A percentile compares a stretch with the other conserved stretches of the same genome.
Conservation (phyloP, 164 flowering plant species). For the Nymphaea thermarum region DNA sequence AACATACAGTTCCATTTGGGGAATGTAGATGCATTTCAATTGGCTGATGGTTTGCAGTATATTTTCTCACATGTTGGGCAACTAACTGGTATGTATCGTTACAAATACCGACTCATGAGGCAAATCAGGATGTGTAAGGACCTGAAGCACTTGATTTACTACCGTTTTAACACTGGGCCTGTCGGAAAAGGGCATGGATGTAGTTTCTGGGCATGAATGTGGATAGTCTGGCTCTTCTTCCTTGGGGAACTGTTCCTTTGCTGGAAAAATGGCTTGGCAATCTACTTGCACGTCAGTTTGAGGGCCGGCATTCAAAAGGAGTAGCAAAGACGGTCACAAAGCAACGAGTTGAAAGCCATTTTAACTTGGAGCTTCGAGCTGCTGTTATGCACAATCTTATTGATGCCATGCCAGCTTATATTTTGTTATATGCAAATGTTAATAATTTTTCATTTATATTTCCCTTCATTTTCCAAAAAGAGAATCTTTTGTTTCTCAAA, state of each 20-base stretch:
- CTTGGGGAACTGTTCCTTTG: constrained; percentile 95
- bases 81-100: constrained; percentile 97
- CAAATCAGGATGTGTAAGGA: constrained; percentile 99
- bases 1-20: constrained; percentile 96
- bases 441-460: no score
- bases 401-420: constrained; percentile 97
- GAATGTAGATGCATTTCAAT: constrained; percentile 96
- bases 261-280: constrained; percentile 96
- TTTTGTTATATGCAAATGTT: no score
- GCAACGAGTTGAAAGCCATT: constrained; percentile 98
- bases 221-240: constrained; percentile 99
- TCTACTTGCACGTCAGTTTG: constrained; percentile 94
- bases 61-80: constrained; percentile 99
- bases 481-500: neutral
- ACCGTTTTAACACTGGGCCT: constrained; percentile 98
- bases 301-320: constrained; percentile 98
- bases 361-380: constrained; percentile 98
- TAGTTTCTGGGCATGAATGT: constrained; percentile 99
- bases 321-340: constrained; percentile 99
- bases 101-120: constrained; percentile 92
- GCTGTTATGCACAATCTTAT: constrained; percentile 99
- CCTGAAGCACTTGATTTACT: constrained; percentile 92
- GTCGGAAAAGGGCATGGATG: constrained; percentile 99
- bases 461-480: neutral
- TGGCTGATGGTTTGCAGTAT: constrained; percentile 97